Conservation (phyloP, 2,329 filamentous ascomycete species). For the Arthrobotrys pseudoclavata region DNA sequence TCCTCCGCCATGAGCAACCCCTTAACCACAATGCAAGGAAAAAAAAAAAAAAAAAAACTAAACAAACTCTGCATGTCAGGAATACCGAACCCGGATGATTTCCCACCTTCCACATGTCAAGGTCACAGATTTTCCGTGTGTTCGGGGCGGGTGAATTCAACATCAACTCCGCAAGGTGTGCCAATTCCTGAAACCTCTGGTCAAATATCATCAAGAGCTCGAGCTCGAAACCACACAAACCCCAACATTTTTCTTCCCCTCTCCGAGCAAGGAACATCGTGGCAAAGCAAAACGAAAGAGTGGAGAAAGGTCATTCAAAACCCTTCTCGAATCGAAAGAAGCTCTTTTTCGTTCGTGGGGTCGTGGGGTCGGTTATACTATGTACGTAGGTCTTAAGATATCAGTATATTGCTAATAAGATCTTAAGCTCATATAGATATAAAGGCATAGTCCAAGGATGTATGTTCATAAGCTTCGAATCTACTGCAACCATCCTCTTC, state of each 20-base stretch:
- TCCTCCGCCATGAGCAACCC: not conserved
- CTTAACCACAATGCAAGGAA: not conserved
- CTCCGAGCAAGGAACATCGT: slow-evolving; percentile 10
- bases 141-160: slow-evolving; percentile 8
- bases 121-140: not conserved
- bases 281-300: slow-evolving; percentile 3
- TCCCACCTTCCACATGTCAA: not conserved
- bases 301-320: not conserved
- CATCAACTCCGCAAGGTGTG: slow-evolving; percentile 2
- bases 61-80: slow-evolving; percentile 2
- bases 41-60: not conserved
- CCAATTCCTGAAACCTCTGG: slow-evolving; percentile 22
- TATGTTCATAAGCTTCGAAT: not conserved
- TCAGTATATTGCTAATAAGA: not conserved
- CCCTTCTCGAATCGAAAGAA: slow-evolving; percentile 15
- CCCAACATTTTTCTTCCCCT: slow-evolving; percentile 12
- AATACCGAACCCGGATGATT: slow-evolving; percentile 13
- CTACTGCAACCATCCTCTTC: not conserved
- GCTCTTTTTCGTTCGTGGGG: not conserved
- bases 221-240: slow-evolving; percentile 3
- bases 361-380: not conserved
- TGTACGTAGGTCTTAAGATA: not conserved
- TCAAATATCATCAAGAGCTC: not conserved
- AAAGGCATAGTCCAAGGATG: not conserved
- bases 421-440: not conserved